phyloP scores from a whole-genome alignment of 2,329 filamentous ascomycete genomes.

The Sporothrix humicola region DNA sequence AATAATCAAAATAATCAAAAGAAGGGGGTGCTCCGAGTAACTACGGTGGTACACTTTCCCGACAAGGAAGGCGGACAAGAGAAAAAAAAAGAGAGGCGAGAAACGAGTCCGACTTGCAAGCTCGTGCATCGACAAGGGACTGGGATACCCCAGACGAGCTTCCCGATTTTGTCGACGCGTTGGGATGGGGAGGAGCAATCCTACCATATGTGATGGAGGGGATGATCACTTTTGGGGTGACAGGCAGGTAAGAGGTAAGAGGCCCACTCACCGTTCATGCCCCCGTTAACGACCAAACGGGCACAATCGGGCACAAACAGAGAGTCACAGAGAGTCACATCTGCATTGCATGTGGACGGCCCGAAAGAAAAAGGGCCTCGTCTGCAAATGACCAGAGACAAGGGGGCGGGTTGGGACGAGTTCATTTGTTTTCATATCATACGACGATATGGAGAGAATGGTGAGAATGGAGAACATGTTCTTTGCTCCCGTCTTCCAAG shows the following conservation, averaged over 20 bases:
- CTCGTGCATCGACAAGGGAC: neutral
- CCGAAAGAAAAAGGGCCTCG: neutral
- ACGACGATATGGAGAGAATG: neutral
- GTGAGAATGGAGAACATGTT: no score
- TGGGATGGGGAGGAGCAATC: neutral
- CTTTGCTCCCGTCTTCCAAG: no score
- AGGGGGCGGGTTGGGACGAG: neutral
- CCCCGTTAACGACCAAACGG: no score
- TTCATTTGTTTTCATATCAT: neutral
- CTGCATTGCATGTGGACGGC: neutral
- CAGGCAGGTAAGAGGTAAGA: no score
- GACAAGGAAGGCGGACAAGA: neutral
- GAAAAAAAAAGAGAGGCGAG: neutral
- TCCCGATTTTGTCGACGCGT: slow-evolving; percentile 6
- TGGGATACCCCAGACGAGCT: neutral
- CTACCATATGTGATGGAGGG: neutral
- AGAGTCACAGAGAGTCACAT: no score
- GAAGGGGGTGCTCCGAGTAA: neutral
- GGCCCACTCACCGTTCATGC: no score
- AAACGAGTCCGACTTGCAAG: neutral
- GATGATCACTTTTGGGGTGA: no score
- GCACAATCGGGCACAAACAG: no score
- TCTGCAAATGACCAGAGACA: neutral
- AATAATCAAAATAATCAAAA: neutral
- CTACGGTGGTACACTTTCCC: neutral